These are phyloP conservation scores for Peterozyma xylosa DNA, from an alignment of 805 yeast genomes.

Conservation along the genomic window DNA sequence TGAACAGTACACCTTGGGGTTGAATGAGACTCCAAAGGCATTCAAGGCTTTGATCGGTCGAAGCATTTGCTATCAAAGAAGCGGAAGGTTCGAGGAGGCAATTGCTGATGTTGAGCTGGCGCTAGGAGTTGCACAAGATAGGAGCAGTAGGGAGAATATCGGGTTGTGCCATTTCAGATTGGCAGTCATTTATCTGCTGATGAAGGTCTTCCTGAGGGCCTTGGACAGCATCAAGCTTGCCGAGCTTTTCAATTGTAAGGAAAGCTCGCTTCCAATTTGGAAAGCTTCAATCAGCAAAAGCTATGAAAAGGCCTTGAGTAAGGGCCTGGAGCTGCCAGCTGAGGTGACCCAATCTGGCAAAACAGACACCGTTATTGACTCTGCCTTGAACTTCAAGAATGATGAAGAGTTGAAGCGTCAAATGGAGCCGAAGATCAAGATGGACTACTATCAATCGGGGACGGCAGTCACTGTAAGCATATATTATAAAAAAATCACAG, in stretches of 20 bases:
- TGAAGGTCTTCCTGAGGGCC: slow-evolving; percentile 34
- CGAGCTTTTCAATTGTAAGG: slow-evolving; percentile 31
- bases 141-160: slow-evolving; percentile 38
- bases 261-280: slow-evolving; percentile 43
- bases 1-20: slow-evolving; percentile 26
- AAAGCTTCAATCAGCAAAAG: slow-evolving; percentile 26
- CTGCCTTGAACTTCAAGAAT: no score
- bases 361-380: slow-evolving; percentile 3
- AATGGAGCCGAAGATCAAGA: slow-evolving; percentile 26
- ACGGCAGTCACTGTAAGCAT: slow-evolving; percentile 55
- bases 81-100: slow-evolving; percentile 40
- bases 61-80: slow-evolving; percentile 40
- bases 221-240: slow-evolving; percentile 34
- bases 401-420: neutral
- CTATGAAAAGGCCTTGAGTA: slow-evolving; percentile 12
- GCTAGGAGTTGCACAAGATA: slow-evolving; percentile 31
- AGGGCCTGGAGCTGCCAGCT: neutral
- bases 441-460: slow-evolving; percentile 72
- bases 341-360: neutral
- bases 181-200: slow-evolving; percentile 38
- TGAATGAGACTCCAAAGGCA: slow-evolving; percentile 35
- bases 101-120: slow-evolving; percentile 38
- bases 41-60: slow-evolving; percentile 40
- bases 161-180: slow-evolving; percentile 41
- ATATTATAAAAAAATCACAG: slow-evolving; percentile 60